A percentile compares a stretch with the other conserved stretches of the same genome.
These are phyloP conservation scores for Raffaelea ambrosiae DNA, from an alignment of 2,329 filamentous ascomycete species.

Conservation along the genomic window DNA sequence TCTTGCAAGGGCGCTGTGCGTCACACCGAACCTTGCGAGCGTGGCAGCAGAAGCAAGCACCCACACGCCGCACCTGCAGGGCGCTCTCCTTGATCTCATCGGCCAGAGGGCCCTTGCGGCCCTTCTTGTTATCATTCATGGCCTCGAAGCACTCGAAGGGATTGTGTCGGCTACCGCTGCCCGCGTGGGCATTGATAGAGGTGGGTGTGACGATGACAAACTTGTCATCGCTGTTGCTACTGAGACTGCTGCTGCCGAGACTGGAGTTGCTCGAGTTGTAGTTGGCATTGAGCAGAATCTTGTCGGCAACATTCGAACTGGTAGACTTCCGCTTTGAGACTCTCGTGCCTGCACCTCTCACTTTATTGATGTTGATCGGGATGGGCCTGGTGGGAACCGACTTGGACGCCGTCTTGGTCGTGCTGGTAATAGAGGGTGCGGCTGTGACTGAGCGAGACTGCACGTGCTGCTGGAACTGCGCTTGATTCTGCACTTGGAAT, in stretches of 20 bases:
- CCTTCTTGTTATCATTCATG: slow-evolving; percentile 42
- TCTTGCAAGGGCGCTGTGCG: slow-evolving; percentile 45
- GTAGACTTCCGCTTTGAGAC: slow-evolving; percentile 35
- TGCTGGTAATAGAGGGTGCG: background rate
- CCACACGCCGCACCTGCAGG: slow-evolving; percentile 42
- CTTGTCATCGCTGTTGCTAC: slow-evolving; percentile 26
- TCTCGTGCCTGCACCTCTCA: slow-evolving; percentile 28
- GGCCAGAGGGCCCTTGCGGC: slow-evolving; percentile 47
- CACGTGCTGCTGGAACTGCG: background rate
- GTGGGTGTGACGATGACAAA: slow-evolving; percentile 49
- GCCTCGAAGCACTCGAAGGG: slow-evolving; percentile 48
- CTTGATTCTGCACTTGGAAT: background rate
- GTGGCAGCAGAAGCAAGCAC: slow-evolving; percentile 53
- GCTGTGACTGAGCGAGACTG: background rate
- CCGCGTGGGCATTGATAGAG: slow-evolving; percentile 41
- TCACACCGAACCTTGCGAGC: slow-evolving; percentile 52
- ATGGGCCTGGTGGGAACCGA: slow-evolving; percentile 2
- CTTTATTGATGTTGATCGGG: slow-evolving; percentile 29
- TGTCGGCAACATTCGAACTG: slow-evolving; percentile 8
- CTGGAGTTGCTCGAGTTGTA: background rate
- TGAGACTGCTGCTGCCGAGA: slow-evolving; percentile 4
- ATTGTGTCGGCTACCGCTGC: slow-evolving; percentile 30
- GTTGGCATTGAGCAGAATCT: slow-evolving; percentile 4
- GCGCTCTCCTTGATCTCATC: slow-evolving; percentile 46
- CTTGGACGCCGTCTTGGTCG: slow-evolving; percentile 1